A percentile compares a stretch with the other conserved stretches of the same genome.
Conservation (phyloP, 768 basidiomycete genomes). For the Xerocomellus dryophilus region DNA sequence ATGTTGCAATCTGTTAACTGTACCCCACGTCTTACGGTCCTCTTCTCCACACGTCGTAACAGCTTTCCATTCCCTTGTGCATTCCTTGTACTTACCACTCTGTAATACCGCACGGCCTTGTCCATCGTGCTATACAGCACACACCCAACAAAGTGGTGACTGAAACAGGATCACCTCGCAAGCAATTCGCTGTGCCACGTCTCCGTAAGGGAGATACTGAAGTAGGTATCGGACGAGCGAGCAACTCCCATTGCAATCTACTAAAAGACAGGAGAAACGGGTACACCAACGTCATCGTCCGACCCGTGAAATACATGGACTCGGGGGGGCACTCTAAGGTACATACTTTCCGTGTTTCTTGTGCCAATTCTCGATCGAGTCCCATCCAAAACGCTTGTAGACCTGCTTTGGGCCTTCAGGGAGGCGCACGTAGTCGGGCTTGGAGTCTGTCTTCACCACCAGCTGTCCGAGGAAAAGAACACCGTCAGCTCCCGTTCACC, state of each 20-base stretch:
- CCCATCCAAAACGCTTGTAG: constrained; percentile 42
- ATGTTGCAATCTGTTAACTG: not conserved
- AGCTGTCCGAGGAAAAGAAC: constrained; percentile 31
- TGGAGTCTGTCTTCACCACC: constrained; percentile 45
- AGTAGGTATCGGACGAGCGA: too few species aligned
- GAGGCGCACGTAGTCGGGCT: constrained; percentile 59
- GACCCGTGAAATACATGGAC: too few species aligned
- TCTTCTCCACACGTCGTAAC: constrained; percentile 5
- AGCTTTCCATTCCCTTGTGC: constrained; percentile 6
- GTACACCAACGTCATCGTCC: too few species aligned
- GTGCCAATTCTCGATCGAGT: constrained; percentile 61
- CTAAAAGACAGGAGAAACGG: not conserved
- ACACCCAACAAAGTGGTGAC: too few species aligned
- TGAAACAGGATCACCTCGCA: too few species aligned
- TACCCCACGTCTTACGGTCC: not conserved
- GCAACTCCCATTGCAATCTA: too few species aligned
- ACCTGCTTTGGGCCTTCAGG: constrained; percentile 54
- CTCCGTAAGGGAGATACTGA: too few species aligned
- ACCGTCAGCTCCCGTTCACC: not conserved
- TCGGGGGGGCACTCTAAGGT: not conserved
- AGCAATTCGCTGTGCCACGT: too few species aligned
- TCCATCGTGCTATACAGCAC: not conserved
- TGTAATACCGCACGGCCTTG: not conserved
- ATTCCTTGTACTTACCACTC: constrained; percentile 1
- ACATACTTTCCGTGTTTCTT: constrained; percentile 47